Conservation (phyloP, 106 monocot genomes). For the Triglochin maritima region DNA sequence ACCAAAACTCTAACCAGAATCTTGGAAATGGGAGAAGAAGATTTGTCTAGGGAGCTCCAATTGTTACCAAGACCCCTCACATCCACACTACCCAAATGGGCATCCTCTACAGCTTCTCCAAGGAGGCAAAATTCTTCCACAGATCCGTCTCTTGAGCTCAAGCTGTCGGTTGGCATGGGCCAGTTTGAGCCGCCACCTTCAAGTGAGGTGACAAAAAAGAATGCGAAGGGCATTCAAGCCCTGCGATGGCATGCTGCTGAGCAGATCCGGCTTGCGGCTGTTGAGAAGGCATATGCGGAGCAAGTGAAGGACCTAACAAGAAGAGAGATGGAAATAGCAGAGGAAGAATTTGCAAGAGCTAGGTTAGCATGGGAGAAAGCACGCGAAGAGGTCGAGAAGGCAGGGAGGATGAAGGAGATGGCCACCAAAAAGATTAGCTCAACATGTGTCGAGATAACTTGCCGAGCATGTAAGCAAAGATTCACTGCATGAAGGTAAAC, state of each 20-base stretch:
- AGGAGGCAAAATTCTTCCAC: neutral
- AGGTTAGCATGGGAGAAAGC: slow-evolving; percentile 64
- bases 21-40: slow-evolving; percentile 1
- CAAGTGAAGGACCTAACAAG: slow-evolving; percentile 53
- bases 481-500: slow-evolving; percentile 31
- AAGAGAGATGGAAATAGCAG: slow-evolving; percentile 63
- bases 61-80: neutral
- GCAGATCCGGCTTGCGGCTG: slow-evolving; percentile 44
- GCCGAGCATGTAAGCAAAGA: slow-evolving; percentile 47
- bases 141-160: neutral
- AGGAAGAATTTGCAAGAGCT: slow-evolving; percentile 61
- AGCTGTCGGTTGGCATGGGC: neutral
- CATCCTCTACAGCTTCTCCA: neutral
- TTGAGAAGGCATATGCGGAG: slow-evolving; percentile 60
- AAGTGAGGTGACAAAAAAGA: neutral
- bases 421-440: neutral
- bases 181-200: neutral
- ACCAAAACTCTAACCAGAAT: neutral
- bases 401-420: slow-evolving; percentile 63
- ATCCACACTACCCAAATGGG: slow-evolving; percentile 1
- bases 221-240: slow-evolving; percentile 1
- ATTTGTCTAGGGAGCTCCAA: neutral
- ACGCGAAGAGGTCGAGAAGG: slow-evolving; percentile 59
- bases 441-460: slow-evolving; percentile 49
- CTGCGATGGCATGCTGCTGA: slow-evolving; percentile 45